Evolutionary conservation across 1,284 basidiomycete species (phyloP), one percentile per base, ranked within the genome.

Genomic region (Microbotryum violaceum): DNA sequence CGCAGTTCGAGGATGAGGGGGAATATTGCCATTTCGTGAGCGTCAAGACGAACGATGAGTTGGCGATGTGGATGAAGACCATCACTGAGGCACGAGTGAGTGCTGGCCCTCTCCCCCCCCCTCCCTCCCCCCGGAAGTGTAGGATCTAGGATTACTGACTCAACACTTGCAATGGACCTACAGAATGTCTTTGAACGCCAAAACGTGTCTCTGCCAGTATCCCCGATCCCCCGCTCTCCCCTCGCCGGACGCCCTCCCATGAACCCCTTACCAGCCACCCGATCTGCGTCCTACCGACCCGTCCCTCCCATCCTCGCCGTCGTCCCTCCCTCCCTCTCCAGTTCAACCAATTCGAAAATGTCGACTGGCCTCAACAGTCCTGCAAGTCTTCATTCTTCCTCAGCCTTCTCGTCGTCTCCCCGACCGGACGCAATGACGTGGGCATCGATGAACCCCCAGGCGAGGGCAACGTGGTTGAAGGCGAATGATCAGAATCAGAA

Each of bases 11-110:
- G 37, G 58, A 69, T 18, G 50, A 59, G 33, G 47, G 83, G 27
- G 91, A 94, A 70, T 93, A 91, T 75, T 75, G 89, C 61, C 89
- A 91, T 72, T 78, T 85, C 56, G 89, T 94, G 72, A 85, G 85
- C 62, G 82, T 83, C 47, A 82, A 85, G 71, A 81, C 80, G 50
- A 84, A 86, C 55, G 88, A 88, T 33, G 80, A 81, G 69, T 78
- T 79, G 5, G 49, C 58, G 2, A 42, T 23, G 7, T 71, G 70
- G 70, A 60, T 70, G 45, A 55, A 68, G 48, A 27, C 23, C 21
- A 61, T 71, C 25, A 52, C 64, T 4, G 67, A 71, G 42, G 64
- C 64, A 1, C 56, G 69, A 2, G 69, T 68, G 42, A 57, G 61
- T 58, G 10, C 27, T 14, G 23, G 45, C 2, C 21, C 12, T 6